Base-by-base conservation (phyloP, 345 rosid species). In the Euphorbia peplus region DNA sequence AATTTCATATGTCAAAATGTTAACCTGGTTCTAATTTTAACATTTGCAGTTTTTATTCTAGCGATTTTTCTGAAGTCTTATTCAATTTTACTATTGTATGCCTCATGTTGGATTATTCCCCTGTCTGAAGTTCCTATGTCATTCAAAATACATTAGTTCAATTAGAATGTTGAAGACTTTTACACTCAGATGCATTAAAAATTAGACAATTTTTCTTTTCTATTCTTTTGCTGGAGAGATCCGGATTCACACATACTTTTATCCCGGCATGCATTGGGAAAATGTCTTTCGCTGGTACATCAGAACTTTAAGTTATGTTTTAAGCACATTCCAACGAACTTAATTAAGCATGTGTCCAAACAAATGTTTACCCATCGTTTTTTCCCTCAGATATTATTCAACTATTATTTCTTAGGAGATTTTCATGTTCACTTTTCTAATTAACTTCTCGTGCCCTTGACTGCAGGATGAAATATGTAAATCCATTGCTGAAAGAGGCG, bases 401-500 rank as follows among this genome's bases (percentile, higher is more conserved):
- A 47, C 13, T 41, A 9, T 14, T 15, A 19, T 47, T 59, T 30
- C n/a, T 35, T 9, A 24, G 41, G n/a, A 28, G 41, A 14, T 1
- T 54, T 30, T 32, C 30, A 2, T 25, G n/a, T 63, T 75, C 12
- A 32, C 28, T 5, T 19, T 29, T 64, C 4, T n/a, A 18, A 14
- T 62, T 37, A 18, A 35, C 54, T 72, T 15, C 5, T 48, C 9
- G 44, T 52, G 24, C 7, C 42, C n/a, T 42, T 69, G 70, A 46
- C 53, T 63, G 59, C 87, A 91, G 93, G 93, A 91, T 74, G 91
- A 80, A 72, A 92, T 90, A 72, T 90, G 96, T 69, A 90, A 85
- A 80, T 87, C 87, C 68, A 88, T 95, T 52, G 98, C 98, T 32
- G 95, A 91, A 72, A 80, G 64, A 76, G 98, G 98, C 44, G 98